Evolutionary conservation across 805 yeast genomes (phyloP), one percentile per base, ranked within the genome.

Genomic region (Yarrowia phangngaensis): DNA sequence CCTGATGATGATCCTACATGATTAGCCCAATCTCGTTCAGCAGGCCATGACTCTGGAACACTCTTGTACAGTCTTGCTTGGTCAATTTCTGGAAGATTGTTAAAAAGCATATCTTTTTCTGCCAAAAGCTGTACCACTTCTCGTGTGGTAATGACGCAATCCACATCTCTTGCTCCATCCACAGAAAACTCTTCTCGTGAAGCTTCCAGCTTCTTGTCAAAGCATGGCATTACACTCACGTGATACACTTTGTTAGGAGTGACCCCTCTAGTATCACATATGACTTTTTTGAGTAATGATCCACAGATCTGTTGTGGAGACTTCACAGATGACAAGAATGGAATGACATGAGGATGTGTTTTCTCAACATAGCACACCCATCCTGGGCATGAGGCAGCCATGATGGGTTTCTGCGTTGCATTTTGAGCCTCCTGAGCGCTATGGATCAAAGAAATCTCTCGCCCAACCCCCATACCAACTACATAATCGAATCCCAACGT

Each of bases 241-340:
- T 90, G 97, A 60, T 86, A 92, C 0, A 88, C 66, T 2, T 74
- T 58, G 0, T 41, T 35, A 7, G 58, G 50, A 5, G 55, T 19
- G 0, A 64, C 53, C 2, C 60, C 56, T 9, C 69, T 60, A 13
- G 71, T 70, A n/a, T 52, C 51, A 9, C 70, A 61, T 15, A 64
- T 66, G 17, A 79, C 60, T 13, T 71, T 63, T 62, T 89, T 89
- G 45, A 90, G 64, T 16, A 89, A 56, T 14, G 79, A 69, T 0
- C 97, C 97, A 0, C 97, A 86, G 45, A 90, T 82, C 62, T 87
- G 97, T 65, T 90, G 97, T 4, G 97, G 94, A 0, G 95, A 85
- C 59, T 86, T 85, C 32, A 84, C 82, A 26, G 74, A 73, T 9
- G 94, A 78, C 52, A 92, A 61, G 51, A 73, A 70, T 0, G 89